phyloP scores from a whole-genome alignment of 73 alveolate genomes.

The Uronychia binucleata region DNA sequence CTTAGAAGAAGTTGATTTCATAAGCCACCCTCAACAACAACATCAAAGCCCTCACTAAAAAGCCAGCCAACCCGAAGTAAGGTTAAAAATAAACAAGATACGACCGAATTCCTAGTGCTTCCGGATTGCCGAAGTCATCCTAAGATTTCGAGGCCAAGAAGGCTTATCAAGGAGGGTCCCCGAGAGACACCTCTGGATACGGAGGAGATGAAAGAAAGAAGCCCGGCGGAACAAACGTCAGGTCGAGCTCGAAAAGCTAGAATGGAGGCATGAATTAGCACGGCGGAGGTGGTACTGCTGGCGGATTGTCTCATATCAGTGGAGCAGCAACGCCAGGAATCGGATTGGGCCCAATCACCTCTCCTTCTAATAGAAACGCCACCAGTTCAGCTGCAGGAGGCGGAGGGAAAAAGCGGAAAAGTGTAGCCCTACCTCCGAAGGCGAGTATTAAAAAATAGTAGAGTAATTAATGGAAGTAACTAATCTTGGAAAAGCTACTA shows the following conservation, averaged over 20 bases:
- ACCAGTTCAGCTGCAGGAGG: neutral
- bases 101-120: neutral
- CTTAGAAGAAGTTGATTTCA: neutral
- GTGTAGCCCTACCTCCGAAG: neutral
- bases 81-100: neutral
- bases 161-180: neutral
- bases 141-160: neutral
- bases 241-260: neutral
- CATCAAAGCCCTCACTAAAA: neutral
- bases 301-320: no score
- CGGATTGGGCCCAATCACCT: neutral
- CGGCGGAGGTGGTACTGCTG: no score
- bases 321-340: neutral
- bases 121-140: neutral
- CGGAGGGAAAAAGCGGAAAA: neutral
- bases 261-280: neutral
- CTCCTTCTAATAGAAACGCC: neutral
- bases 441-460: neutral
- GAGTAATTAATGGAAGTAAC: neutral
- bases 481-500: no score
- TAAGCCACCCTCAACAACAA: neutral
- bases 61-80: neutral
- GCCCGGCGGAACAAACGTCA: neutral
- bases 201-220: neutral
- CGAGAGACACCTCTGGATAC: neutral